These are phyloP conservation scores for Maudiozyma pseudohumilis DNA, from an alignment of 805 yeast genomes.

Conservation along the genomic window DNA sequence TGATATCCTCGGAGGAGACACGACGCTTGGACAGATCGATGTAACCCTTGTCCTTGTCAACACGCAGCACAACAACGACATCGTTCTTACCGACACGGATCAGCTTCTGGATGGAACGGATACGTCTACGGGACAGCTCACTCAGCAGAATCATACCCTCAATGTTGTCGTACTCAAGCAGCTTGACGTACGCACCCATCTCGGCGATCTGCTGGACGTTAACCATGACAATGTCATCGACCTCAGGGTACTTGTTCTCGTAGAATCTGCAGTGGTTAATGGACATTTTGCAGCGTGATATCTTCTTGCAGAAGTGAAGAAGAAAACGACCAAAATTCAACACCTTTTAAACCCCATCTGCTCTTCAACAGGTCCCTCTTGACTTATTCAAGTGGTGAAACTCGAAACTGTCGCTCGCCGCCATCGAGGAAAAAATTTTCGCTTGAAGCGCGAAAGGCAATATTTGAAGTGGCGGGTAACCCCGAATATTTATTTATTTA, in stretches of 20 bases:
- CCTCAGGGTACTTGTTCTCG: slow-evolving; percentile 97
- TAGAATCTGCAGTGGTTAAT: slow-evolving; percentile 90
- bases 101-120: slow-evolving; percentile 92
- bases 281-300: too few relatives aligned
- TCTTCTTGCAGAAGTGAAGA: too few relatives aligned
- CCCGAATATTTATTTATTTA: too few relatives aligned
- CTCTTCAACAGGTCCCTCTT: too few relatives aligned
- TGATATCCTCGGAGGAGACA: slow-evolving; percentile 94
- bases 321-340: too few relatives aligned
- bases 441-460: too few relatives aligned
- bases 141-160: slow-evolving; percentile 97
- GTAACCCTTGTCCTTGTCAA: slow-evolving; percentile 96
- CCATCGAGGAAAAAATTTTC: too few relatives aligned
- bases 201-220: slow-evolving; percentile 97
- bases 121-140: slow-evolving; percentile 96
- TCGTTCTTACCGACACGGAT: slow-evolving; percentile 98
- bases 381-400: too few relatives aligned
- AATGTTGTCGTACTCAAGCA: slow-evolving; percentile 92
- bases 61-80: slow-evolving; percentile 95
- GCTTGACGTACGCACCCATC: slow-evolving; percentile 97
- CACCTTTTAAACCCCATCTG: too few relatives aligned
- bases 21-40: slow-evolving; percentile 96
- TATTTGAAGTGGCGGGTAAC: too few relatives aligned
- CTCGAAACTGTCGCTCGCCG: too few relatives aligned
- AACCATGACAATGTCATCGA: slow-evolving; percentile 98